phyloP scores from a whole-genome alignment of 2,329 filamentous ascomycete species.

The Colletotrichum theobromicola region DNA sequence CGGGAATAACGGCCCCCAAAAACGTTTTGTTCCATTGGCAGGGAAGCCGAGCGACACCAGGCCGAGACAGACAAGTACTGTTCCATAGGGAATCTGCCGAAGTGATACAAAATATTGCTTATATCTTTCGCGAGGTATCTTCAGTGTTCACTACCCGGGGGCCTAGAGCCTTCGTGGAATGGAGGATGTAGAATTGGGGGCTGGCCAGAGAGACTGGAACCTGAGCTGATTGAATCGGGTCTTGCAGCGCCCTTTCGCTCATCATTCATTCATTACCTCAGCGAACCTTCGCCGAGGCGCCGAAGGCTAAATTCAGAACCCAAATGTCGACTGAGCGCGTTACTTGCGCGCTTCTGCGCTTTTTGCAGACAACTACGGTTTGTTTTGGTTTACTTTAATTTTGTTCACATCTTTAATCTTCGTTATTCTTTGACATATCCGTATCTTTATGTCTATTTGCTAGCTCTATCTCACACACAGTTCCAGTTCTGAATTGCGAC shows the following conservation, averaged over 20 bases:
- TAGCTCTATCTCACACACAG: no score
- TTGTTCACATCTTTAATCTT: not conserved
- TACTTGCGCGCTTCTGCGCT: not conserved
- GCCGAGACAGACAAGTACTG: not conserved
- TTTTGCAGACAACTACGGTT: not conserved
- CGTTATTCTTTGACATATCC: not conserved
- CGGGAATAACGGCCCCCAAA: not conserved
- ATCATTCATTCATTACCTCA: no score
- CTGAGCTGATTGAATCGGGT: not conserved
- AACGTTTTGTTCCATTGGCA: not conserved
- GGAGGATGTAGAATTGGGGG: not conserved
- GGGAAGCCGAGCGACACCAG: not conserved
- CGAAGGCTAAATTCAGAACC: not conserved
- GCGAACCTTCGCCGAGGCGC: not conserved
- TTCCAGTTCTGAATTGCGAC: no score
- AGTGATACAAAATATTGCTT: not conserved
- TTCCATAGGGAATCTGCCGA: not conserved
- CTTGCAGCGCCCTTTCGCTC: not conserved
- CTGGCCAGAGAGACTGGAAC: not conserved
- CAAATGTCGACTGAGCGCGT: not conserved
- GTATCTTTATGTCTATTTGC: not conserved
- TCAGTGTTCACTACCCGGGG: not conserved
- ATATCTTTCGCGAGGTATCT: not conserved
- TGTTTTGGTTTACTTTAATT: not conserved
- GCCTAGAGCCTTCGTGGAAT: no score